A percentile compares a stretch with the other conserved stretches of the same genome.
These are phyloP conservation scores for Davidsoniella neocaledoniae DNA, from an alignment of 2,329 filamentous ascomycete genomes.

Conservation along the genomic window DNA sequence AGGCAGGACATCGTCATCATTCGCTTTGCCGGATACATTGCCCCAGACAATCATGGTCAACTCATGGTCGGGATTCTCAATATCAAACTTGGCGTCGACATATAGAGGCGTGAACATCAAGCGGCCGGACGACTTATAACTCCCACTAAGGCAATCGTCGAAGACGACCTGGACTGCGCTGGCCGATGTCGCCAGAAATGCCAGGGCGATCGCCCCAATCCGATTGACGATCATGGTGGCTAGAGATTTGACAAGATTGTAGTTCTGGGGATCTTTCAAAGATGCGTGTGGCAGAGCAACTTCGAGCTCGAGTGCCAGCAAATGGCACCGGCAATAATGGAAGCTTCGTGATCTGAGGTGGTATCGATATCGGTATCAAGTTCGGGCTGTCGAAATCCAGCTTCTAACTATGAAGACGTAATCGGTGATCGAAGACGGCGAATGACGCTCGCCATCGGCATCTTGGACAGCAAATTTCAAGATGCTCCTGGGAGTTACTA, in stretches of 20 bases:
- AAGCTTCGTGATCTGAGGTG: background rate
- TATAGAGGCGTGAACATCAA: conserved; percentile 68
- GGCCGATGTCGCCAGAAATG: conserved; percentile 25
- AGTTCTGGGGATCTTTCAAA: too few species aligned
- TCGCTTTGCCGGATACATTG: conserved; percentile 62
- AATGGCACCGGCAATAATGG: too few species aligned
- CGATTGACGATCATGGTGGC: conserved; percentile 19
- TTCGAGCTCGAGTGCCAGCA: too few species aligned
- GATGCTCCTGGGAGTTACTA: background rate
- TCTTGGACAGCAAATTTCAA: conserved; percentile 8
- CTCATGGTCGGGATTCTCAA: conserved; percentile 39
- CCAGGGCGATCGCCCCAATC: conserved; percentile 13
- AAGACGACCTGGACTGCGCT: conserved; percentile 57
- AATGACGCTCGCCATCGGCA: conserved; percentile 12
- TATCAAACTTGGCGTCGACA: conserved; percentile 59
- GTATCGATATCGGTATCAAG: background rate
- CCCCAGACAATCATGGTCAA: conserved; percentile 73
- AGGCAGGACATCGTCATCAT: conserved; percentile 40
- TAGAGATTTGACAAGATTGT: too few species aligned
- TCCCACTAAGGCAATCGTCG: conserved; percentile 61
- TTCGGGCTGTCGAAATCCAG: background rate
- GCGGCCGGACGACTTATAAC: conserved; percentile 39
- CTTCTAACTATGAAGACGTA: conserved; percentile 7
- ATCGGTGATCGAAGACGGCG: conserved; percentile 9
- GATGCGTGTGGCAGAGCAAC: too few species aligned